Conservation (phyloP, 2,329 filamentous ascomycete genomes). For the Cryphonectria carpinicola region DNA sequence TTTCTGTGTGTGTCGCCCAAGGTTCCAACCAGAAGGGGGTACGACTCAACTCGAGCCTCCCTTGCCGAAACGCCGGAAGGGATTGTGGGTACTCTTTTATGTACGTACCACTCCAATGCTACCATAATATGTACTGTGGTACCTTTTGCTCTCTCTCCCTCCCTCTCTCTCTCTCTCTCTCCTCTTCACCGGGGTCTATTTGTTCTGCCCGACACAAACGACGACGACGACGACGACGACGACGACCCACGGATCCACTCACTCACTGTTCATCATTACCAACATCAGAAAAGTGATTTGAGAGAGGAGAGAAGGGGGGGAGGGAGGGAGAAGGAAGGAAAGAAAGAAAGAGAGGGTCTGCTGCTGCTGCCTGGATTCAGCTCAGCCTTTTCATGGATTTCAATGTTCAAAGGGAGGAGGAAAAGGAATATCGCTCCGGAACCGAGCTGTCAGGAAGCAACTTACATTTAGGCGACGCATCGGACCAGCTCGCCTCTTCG, state of each 20-base stretch:
- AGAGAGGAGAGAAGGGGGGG: background rate
- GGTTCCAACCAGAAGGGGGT: background rate
- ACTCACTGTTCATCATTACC: background rate
- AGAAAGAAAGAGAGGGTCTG: background rate
- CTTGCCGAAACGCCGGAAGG: background rate
- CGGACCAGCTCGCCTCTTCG: background rate
- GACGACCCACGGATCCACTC: background rate
- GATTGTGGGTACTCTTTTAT: background rate
- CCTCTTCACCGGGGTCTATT: background rate
- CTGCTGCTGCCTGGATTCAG: background rate
- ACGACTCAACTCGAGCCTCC: background rate
- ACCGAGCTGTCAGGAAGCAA: background rate
- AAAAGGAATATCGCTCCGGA: background rate
- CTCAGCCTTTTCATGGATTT: background rate
- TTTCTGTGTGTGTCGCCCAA: conserved; percentile 16
- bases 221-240: background rate
- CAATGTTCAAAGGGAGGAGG: background rate
- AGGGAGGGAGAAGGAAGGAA: background rate
- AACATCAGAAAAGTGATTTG: background rate
- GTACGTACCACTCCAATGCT: background rate
- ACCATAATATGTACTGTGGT: background rate
- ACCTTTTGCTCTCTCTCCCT: background rate
- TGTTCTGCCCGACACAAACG: background rate
- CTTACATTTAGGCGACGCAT: background rate
- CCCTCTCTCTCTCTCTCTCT: background rate